Conservation (phyloP, 768 basidiomycete species). For the Phaffia tasmanica region DNA sequence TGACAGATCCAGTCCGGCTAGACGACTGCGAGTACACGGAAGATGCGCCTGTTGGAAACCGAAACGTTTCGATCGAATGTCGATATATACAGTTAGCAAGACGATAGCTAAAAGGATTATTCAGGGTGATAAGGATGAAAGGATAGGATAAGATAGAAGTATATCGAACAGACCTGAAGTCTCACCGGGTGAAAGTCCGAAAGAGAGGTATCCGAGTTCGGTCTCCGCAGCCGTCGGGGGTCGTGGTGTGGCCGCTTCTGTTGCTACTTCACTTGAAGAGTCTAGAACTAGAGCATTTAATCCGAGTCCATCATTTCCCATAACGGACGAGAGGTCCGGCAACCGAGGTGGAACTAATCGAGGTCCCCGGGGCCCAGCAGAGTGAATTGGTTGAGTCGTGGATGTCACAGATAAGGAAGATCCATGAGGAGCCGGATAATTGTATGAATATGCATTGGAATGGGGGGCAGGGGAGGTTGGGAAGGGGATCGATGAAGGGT, state of each 20-base stretch:
- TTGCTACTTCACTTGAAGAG: not conserved
- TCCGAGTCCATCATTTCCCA: conserved; percentile 3
- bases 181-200: conserved; percentile 5
- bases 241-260: conserved; percentile 12
- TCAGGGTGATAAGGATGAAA: not conserved
- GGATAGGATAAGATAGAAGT: not conserved
- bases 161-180: not conserved
- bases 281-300: not conserved
- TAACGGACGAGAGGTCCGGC: conserved; percentile 1
- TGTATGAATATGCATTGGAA: not conserved
- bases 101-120: not conserved
- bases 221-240: conserved; percentile 16
- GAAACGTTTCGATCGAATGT: not conserved
- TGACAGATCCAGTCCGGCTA: conserved; percentile 4
- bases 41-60: conserved; percentile 8
- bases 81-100: not conserved
- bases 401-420: not conserved
- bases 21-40: not conserved
- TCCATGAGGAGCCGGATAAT: not conserved
- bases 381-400: not conserved
- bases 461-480: conserved; percentile 3
- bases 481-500: conserved; percentile 1
- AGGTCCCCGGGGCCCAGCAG: not conserved
- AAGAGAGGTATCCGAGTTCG: conserved; percentile 22
- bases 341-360: not conserved